Conservation (phyloP, 108 stramenopile species). For the Pseudonitzschia multiseries region DNA sequence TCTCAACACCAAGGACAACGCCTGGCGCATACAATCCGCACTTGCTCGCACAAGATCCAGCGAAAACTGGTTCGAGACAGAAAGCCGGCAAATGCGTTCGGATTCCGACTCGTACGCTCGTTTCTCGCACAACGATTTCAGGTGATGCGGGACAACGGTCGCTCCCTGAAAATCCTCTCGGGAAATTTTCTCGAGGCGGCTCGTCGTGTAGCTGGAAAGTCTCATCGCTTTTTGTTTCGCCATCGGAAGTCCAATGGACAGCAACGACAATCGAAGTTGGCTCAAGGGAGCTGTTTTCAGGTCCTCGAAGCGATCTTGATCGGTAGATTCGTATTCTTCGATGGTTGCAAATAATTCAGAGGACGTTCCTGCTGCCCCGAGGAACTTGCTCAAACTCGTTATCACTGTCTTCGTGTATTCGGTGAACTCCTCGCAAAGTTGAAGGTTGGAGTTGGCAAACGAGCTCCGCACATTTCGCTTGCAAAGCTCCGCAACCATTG, state of each 20-base stretch:
- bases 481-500: conserved; percentile 31
- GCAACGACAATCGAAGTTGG: conserved; percentile 6
- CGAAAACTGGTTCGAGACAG: conserved; percentile 62
- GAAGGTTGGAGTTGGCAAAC: conserved; percentile 13
- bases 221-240: conserved; percentile 69
- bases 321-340: conserved; percentile 34
- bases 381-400: conserved; percentile 36
- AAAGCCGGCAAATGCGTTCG: conserved; percentile 54
- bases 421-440: conserved; percentile 23
- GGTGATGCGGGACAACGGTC: conserved; percentile 15
- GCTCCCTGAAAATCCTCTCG: conserved; percentile 47
- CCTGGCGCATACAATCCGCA: conserved; percentile 48
- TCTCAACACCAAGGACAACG: conserved; percentile 49
- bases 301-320: conserved; percentile 16
- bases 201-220: conserved; percentile 54
- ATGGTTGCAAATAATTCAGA: conserved; percentile 61
- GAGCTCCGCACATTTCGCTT: conserved; percentile 13
- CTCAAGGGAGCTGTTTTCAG: conserved; percentile 3
- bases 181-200: conserved; percentile 54
- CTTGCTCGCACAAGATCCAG: conserved; percentile 45
- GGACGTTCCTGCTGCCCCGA: conserved; percentile 66
- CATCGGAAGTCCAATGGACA: conserved; percentile 47
- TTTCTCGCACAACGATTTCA: conserved; percentile 21
- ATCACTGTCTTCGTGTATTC: conserved; percentile 17
- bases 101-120: conserved; percentile 15